Percentiles rank a stretch among this genome's conserved stretches.
These are phyloP conservation scores for Nemania sp. DNA, from an alignment of 2,329 filamentous ascomycete species.

Conservation along the genomic window DNA sequence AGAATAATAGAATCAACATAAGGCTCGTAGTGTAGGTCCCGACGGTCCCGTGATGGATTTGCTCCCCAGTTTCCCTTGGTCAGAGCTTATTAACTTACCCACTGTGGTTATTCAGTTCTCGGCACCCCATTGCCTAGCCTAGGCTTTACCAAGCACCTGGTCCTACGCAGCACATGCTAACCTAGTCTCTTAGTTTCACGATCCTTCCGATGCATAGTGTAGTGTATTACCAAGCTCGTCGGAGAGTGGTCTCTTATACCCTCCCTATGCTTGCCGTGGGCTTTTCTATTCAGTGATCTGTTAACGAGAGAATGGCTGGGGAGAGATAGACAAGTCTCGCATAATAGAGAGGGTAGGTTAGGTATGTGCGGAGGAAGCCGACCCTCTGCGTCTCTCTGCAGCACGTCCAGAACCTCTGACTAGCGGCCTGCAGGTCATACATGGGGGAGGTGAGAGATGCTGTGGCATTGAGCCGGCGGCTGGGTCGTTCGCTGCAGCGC, in stretches of 20 bases:
- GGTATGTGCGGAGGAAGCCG: neutral
- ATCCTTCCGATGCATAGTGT: conserved; percentile 7
- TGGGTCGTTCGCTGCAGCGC: conserved; percentile 11
- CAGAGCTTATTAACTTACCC: conserved; percentile 1
- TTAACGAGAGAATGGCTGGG: neutral
- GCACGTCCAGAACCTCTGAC: conserved; percentile 23
- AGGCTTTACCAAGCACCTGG: conserved; percentile 13
- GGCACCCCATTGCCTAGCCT: conserved; percentile 7
- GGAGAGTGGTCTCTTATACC: neutral
- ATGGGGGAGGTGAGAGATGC: neutral
- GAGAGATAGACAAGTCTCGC: neutral
- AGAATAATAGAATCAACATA: neutral
- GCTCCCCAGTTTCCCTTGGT: neutral
- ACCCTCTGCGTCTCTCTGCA: conserved; percentile 4
- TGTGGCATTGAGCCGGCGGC: conserved; percentile 17
- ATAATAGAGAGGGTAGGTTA: neutral
- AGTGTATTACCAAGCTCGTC: conserved; percentile 7
- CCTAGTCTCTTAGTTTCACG: neutral
- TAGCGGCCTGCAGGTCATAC: conserved; percentile 10
- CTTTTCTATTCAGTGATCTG: neutral
- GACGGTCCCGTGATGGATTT: conserved; percentile 13
- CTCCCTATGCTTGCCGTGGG: neutral
- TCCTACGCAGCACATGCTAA: neutral
- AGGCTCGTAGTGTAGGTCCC: neutral
- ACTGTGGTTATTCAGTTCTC: conserved; percentile 3